Conservation (phyloP, 2,329 filamentous ascomycete genomes). For the Phialemonium atrogriseum region DNA sequence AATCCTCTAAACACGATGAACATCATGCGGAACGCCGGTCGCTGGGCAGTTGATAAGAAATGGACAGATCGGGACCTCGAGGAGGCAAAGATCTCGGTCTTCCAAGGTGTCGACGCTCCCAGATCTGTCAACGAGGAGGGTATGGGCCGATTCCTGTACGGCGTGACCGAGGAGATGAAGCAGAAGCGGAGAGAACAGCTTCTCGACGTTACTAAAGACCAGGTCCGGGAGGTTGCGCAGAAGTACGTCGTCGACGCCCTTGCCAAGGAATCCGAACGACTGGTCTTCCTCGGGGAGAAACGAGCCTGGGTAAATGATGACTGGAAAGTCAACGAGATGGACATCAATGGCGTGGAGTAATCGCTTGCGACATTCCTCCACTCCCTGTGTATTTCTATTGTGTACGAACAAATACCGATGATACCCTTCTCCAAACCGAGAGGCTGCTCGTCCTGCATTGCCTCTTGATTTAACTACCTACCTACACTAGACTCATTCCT, state of each 20-base stretch:
- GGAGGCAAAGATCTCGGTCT: constrained; percentile 91
- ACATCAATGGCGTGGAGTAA: constrained; percentile 39
- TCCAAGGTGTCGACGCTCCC: constrained; percentile 86
- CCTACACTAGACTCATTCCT: not conserved
- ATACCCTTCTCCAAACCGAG: constrained; percentile 26
- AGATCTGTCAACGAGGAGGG: constrained; percentile 81
- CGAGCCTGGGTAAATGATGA: constrained; percentile 66
- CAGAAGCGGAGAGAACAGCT: constrained; percentile 76
- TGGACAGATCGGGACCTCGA: constrained; percentile 85
- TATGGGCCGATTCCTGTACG: constrained; percentile 75
- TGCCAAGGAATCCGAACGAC: constrained; percentile 49
- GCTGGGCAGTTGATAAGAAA: constrained; percentile 71
- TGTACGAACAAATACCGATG: constrained; percentile 26
- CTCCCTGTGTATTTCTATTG: constrained; percentile 5
- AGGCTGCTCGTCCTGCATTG: not conserved
- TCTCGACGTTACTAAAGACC: constrained; percentile 73
- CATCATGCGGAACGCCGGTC: constrained; percentile 75
- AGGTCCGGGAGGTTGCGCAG: constrained; percentile 75
- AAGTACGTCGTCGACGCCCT: constrained; percentile 67
- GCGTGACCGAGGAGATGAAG: constrained; percentile 82
- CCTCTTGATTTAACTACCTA: not conserved
- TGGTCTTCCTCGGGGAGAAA: constrained; percentile 74
- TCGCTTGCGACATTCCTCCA: not conserved
- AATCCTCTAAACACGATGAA: constrained; percentile 83
- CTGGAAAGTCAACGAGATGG: constrained; percentile 73